Evolutionary conservation across 352 stramenopile genomes (phyloP), one percentile per base, ranked within the genome.

Genomic region (Pythium oligandrum): DNA sequence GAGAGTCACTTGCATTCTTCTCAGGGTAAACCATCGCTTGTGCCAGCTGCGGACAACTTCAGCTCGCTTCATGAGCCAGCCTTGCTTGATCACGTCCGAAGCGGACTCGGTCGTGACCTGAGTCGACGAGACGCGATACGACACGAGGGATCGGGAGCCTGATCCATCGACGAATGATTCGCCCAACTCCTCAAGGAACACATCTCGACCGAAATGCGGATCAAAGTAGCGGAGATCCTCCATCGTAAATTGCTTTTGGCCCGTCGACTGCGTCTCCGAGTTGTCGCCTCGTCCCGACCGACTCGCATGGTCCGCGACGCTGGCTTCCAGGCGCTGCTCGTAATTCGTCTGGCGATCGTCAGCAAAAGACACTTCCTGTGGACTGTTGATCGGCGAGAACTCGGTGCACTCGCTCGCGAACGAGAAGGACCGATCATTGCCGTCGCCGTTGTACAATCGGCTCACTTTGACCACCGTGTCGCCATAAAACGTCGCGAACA

Each of bases 21-120:
- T 78, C 12, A 94, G 64, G 44, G 68, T 90, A 58, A 94, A 88
- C 81, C 81, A 94, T 3, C 83, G 79, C 50, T 86, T 86, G 44
- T 86, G 73, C 73, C 83, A 94, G 48, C 70, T 91, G 1, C 64
- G 81, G 44, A 94, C 75, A 31, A 92, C 75, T 37, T 86, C 78
- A 8, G 75, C 83, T 8, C 76, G 75, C 62, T 94, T 94, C 40
- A 83, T 66, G 44, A 94, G 68, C 83, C 83, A 92, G 33, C 83
- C 83, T 53, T 94, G 78, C 10, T 78, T 77, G 44, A 86, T 60
- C 3, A 82, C 51, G 42, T 70, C 58, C 1, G 70, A 62, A 17
- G 61, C 65, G 45, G 51, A 60, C n/a, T 64, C 57, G 9, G 75
- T 82, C 57, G 83, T 71, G 9, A 71, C 69, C 44, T 82, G 68